Evolutionary conservation across 257 asterid genomes (phyloP).

Genomic region (Thymus mandschuricus): DNA sequence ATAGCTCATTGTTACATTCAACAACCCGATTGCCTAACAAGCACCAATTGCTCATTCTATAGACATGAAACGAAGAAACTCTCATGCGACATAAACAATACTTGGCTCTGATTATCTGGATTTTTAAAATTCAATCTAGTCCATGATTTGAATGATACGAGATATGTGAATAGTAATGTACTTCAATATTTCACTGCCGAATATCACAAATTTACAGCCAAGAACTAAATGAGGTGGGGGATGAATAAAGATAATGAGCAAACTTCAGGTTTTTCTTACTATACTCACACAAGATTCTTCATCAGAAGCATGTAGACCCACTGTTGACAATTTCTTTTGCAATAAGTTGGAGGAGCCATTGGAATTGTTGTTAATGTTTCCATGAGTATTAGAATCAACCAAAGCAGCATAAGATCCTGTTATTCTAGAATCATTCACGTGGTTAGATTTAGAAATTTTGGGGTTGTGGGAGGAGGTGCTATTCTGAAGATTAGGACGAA

Average conservation of each 20-base stretch:
- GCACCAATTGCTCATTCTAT: background rate
- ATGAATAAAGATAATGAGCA: conserved; percentile 1
- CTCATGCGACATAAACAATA: conserved; percentile 3
- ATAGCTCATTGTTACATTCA: conserved; percentile 10
- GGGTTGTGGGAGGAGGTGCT: conserved; percentile 57
- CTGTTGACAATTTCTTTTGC: conserved; percentile 37
- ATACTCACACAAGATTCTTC: conserved; percentile 63
- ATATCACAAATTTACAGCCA: conserved; percentile 25
- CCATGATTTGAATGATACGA: conserved; percentile 18
- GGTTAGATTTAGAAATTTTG: conserved; percentile 44
- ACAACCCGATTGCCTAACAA: conserved; percentile 18
- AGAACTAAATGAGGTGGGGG: background rate
- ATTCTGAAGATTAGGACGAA: conserved; percentile 49
- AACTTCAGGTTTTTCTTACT: background rate
- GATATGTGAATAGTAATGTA: conserved; percentile 5
- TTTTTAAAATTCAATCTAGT: background rate
- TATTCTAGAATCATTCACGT: conserved; percentile 36
- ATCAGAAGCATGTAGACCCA: conserved; percentile 42
- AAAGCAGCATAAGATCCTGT: conserved; percentile 46
- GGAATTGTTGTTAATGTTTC: conserved; percentile 40
- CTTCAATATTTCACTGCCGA: conserved; percentile 23
- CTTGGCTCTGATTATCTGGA: conserved; percentile 2
- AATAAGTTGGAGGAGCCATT: conserved; percentile 41
- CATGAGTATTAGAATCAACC: conserved; percentile 40
- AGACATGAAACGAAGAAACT: background rate